Evolutionary conservation across 352 stramenopile genomes (phyloP).

Genomic region (Globisporangium cystogenes): DNA sequence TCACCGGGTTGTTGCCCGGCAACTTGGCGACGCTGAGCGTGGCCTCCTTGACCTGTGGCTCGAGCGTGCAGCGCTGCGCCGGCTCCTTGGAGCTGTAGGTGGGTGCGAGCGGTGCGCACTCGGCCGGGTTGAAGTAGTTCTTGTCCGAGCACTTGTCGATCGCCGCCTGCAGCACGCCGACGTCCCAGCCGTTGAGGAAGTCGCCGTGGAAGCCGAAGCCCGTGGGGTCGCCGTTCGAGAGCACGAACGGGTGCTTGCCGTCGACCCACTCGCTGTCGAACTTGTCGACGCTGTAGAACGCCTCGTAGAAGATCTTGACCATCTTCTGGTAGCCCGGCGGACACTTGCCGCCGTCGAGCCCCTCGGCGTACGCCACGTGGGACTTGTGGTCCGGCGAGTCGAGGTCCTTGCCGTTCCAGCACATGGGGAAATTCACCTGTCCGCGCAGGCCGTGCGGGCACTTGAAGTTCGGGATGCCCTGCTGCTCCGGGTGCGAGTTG

Average conservation of each 20-base stretch:
- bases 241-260: conserved; percentile 42
- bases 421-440: conserved; percentile 57
- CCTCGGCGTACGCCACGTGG: conserved; percentile 38
- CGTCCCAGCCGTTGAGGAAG: conserved; percentile 48
- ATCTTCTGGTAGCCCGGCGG: conserved; percentile 40
- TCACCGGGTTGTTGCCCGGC: too few species aligned
- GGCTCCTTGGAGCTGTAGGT: too few species aligned
- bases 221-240: conserved; percentile 39
- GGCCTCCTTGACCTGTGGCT: too few species aligned
- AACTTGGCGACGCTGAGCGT: too few species aligned
- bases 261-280: conserved; percentile 43
- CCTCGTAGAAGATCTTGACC: conserved; percentile 57
- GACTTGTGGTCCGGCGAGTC: conserved; percentile 48
- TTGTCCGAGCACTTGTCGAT: too few species aligned
- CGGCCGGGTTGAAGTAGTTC: too few species aligned
- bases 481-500: conserved; percentile 31
- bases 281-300: conserved; percentile 43
- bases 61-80: too few species aligned
- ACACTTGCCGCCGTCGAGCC: conserved; percentile 32
- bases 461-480: conserved; percentile 36
- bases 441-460: conserved; percentile 25
- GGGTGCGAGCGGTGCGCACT: too few species aligned
- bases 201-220: conserved; percentile 46
- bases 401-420: conserved; percentile 40
- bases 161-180: conserved; percentile 32